A percentile compares a stretch with the other conserved stretches of the same genome.
Conservation (phyloP, 495 filamentous ascomycete genomes). For the Aspergillus conjunctus region DNA sequence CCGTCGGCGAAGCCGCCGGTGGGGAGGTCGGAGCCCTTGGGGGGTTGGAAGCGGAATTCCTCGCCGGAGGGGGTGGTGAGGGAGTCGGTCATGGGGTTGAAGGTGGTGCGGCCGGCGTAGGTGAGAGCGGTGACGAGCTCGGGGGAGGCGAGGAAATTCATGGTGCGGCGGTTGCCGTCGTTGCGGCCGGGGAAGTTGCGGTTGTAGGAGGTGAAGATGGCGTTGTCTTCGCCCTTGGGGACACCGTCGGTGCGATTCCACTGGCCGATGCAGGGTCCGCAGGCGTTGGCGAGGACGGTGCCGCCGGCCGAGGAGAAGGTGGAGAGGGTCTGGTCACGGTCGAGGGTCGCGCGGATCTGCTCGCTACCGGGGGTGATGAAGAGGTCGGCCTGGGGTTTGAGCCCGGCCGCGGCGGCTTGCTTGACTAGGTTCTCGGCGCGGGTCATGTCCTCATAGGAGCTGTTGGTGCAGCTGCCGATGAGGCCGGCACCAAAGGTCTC, state of each 20-base stretch:
- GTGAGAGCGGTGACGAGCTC: slow-evolving; percentile 96
- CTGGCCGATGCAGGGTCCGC: slow-evolving; percentile 92
- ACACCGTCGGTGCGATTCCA: slow-evolving; percentile 91
- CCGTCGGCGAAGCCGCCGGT: slow-evolving; percentile 76
- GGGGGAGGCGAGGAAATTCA: slow-evolving; percentile 97
- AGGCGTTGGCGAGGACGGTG: slow-evolving; percentile 90
- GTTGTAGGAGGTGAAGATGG: slow-evolving; percentile 97
- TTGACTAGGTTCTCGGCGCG: slow-evolving; percentile 88
- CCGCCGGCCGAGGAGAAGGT: slow-evolving; percentile 90
- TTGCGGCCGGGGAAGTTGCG: slow-evolving; percentile 97
- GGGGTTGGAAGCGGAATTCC: slow-evolving; percentile 83
- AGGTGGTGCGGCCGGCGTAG: slow-evolving; percentile 88
- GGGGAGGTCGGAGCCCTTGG: slow-evolving; percentile 76
- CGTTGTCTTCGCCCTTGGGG: slow-evolving; percentile 82
- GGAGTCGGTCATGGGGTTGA: slow-evolving; percentile 92
- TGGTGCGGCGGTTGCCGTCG: slow-evolving; percentile 91
- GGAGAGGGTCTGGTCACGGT: slow-evolving; percentile 77
- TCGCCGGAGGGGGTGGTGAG: slow-evolving; percentile 79
- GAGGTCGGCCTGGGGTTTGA: slow-evolving; percentile 87
- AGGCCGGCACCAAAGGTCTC: slow-evolving; percentile 86
- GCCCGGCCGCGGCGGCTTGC: slow-evolving; percentile 80
- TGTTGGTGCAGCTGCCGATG: slow-evolving; percentile 98
- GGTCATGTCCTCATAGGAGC: slow-evolving; percentile 97
- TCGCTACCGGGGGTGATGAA: slow-evolving; percentile 96
- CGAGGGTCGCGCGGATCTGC: slow-evolving; percentile 92